Evolutionary conservation across 345 rosid species (phyloP).

Genomic region (Firmiana major): DNA sequence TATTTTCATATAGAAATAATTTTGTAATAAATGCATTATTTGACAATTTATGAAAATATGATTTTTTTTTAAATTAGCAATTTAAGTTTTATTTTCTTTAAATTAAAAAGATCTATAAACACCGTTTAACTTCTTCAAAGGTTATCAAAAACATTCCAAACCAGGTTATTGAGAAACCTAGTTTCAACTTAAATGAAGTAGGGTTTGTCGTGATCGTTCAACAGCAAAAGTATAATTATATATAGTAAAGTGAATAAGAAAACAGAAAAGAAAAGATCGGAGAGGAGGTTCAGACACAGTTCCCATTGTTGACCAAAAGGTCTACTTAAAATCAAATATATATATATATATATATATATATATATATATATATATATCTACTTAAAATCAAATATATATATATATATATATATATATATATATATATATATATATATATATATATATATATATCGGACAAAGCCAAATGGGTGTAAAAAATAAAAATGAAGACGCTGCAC

Average conservation of each 20-base stretch:
- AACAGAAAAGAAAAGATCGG: neutral
- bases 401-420: too few relatives aligned
- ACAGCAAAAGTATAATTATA: neutral
- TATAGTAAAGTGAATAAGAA: too few relatives aligned
- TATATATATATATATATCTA: too few relatives aligned
- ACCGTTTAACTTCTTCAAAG: neutral
- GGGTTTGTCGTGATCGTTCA: neutral
- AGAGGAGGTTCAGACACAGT: conserved; percentile 17
- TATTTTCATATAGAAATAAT: neutral
- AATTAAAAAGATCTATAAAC: too few relatives aligned
- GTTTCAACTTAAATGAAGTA: neutral
- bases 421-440: too few relatives aligned
- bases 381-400: neutral
- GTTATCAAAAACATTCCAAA: neutral
- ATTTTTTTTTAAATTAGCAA: neutral
- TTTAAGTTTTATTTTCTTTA: neutral
- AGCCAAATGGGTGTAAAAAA: neutral
- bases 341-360: too few relatives aligned
- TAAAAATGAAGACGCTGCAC: neutral
- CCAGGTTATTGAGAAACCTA: conserved; percentile 1
- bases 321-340: neutral
- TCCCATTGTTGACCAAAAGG: conserved; percentile 52
- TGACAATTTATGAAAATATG: neutral
- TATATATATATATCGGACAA: neutral
- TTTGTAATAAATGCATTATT: neutral